Evolutionary conservation across 1,284 basidiomycete genomes (phyloP), one percentile per base, ranked within the genome.

Genomic region (Microbotryomycetes sp.): DNA sequence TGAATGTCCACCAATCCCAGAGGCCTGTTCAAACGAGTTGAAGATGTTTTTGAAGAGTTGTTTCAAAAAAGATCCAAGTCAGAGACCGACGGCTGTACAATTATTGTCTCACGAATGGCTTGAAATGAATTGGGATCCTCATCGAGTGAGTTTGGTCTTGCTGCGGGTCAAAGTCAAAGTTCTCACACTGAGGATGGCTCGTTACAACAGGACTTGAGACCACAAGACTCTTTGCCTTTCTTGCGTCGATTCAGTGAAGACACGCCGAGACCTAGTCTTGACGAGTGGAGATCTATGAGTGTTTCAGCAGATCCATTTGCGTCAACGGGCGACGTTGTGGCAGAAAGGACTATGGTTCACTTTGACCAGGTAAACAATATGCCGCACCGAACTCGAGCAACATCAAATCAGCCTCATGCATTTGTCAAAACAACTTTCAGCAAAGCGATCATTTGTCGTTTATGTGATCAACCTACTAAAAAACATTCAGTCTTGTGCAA

Each of bases 221-320:
- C 87, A 42, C 89, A 96, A 74, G 93, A 97, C 72, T 92, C 89
- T 70, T 88, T 97, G 42, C 92, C 92, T 4, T 96, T 94, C 80
- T 79, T 94, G 25, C 86, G 89, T 22, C 85, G 92, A 3, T 87
- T 94, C 73, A 93, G 45, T 3, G 59, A 62, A 22, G 55, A 61
- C 2, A 30, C 47, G 1, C 42, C 23, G 3, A 54, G 58, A 3
- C 45, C 28, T 9, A 50, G 49, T 22, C 23, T 50, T 23, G 49
- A 50, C 22, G 16, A 29, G 9, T n/a, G n/a, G n/a, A 23, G 9
- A 22, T 9, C 22, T 22, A 23, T 50, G 9, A 16, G 22, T 50
- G 28, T 9, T 22, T 9, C 23, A 23, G 22, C 12, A 9, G 49
- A 23, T 23, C 22, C 22, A 23, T 50, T 50, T 16, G 22, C 22